Evolutionary conservation across 352 stramenopile species (phyloP).

Genomic region (Thraustochytrium sp.): DNA sequence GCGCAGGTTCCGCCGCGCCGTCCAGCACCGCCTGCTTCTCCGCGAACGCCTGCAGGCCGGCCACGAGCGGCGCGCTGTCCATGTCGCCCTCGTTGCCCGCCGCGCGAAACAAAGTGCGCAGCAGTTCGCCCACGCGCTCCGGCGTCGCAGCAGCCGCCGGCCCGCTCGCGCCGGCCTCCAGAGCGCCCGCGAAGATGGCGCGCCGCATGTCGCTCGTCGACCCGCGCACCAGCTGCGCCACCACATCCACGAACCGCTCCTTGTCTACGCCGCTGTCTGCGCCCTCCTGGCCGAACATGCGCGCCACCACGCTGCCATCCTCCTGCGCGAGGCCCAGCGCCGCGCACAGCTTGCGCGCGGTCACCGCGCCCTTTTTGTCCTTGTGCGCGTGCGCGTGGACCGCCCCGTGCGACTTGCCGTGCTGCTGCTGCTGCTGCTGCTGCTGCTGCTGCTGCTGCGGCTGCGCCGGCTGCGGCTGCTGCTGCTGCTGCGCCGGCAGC

Average conservation of each 20-base stretch:
- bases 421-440: not conserved
- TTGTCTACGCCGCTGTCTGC: not conserved
- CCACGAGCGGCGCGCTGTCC: not conserved
- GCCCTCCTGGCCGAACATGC: not conserved
- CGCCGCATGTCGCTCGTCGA: constrained; percentile 19
- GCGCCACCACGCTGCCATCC: not conserved
- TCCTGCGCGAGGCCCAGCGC: not conserved
- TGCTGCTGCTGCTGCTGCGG: no score
- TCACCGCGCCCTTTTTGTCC: not conserved
- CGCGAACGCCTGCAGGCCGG: not conserved
- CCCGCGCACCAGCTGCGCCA: not conserved
- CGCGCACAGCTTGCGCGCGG: not conserved
- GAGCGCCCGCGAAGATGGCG: not conserved
- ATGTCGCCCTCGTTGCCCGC: not conserved
- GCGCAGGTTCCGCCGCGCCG: not conserved
- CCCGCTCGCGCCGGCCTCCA: not conserved
- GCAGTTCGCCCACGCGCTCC: not conserved
- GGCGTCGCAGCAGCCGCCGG: not conserved
- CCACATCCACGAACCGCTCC: constrained; percentile 13
- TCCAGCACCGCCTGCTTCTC: constrained; percentile 11
- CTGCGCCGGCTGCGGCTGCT: not conserved
- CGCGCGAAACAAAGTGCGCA: not conserved
- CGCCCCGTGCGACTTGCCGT: not conserved
- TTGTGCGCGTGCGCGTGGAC: not conserved
- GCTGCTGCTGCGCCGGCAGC: not conserved